Percentiles rank a stretch among this genome's conserved stretches.
Evolutionary conservation across 73 alveolate species (phyloP).

Genomic region (Paramecium caudatum): DNA sequence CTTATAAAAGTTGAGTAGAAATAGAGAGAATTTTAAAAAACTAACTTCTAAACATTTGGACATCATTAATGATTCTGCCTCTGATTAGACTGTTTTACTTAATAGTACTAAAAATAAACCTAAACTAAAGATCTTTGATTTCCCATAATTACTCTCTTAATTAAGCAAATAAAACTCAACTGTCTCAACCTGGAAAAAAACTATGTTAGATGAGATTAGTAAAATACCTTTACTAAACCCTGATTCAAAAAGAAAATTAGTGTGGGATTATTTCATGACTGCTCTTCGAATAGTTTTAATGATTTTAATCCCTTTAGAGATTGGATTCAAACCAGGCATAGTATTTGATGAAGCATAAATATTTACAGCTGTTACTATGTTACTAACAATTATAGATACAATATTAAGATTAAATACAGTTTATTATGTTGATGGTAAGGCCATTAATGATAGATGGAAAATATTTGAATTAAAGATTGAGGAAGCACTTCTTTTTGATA

Average conservation of each 20-base stretch:
- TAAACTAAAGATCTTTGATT: constrained; percentile 49
- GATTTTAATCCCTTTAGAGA: constrained; percentile 26
- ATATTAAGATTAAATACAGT: constrained; percentile 7
- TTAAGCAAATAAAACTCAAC: not conserved
- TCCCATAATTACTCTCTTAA: not conserved
- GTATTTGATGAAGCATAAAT: constrained; percentile 5
- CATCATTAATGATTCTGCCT: constrained; percentile 42
- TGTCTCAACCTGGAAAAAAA: not conserved
- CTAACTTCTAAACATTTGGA: constrained; percentile 12
- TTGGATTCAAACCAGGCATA: constrained; percentile 19
- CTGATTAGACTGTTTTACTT: not conserved
- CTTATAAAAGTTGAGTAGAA: constrained; percentile 15
- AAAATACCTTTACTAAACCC: constrained; percentile 51
- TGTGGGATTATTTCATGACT: constrained; percentile 45
- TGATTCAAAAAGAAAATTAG: not conserved
- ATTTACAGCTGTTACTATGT: constrained; percentile 3
- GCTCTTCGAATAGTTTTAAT: not conserved
- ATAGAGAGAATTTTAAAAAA: constrained; percentile 56
- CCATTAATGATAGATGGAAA: constrained; percentile 53
- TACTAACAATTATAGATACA: constrained; percentile 25
- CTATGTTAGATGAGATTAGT: not conserved
- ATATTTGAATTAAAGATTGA: constrained; percentile 1
- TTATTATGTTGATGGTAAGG: constrained; percentile 52
- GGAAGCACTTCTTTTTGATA: not conserved
- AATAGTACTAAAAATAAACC: constrained; percentile 33